Conservation (phyloP, 2,329 filamentous ascomycete genomes). For the Aspergillus caelatus region DNA sequence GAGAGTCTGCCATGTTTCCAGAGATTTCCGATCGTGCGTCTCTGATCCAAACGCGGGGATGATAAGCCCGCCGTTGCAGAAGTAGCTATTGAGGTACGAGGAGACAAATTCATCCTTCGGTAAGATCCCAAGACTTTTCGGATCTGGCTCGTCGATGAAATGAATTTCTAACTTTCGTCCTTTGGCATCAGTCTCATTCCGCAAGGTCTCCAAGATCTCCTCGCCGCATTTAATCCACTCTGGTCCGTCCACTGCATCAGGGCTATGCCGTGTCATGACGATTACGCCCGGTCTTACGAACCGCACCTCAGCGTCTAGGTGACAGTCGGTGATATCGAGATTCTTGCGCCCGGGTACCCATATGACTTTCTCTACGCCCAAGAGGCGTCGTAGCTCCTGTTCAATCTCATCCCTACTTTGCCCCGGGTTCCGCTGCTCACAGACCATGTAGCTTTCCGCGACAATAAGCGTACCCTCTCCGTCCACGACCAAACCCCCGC, state of each 20-base stretch:
- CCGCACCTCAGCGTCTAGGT: conserved; percentile 31
- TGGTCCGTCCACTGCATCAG: neutral
- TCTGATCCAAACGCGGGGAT: conserved; percentile 32
- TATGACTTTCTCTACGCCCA: conserved; percentile 32
- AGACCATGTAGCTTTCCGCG: conserved; percentile 33
- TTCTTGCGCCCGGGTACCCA: conserved; percentile 30
- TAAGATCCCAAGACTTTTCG: conserved; percentile 14
- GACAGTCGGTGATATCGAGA: conserved; percentile 33
- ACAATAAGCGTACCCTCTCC: conserved; percentile 35
- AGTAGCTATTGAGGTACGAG: conserved; percentile 34
- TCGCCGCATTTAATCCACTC: conserved; percentile 22
- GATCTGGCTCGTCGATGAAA: conserved; percentile 26
- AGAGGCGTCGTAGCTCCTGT: conserved; percentile 21
- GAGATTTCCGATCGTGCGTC: conserved; percentile 23
- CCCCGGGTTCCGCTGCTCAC: conserved; percentile 30
- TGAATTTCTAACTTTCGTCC: conserved; percentile 27
- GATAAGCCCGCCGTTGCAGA: conserved; percentile 33
- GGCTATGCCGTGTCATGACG: conserved; percentile 25
- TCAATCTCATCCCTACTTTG: conserved; percentile 27
- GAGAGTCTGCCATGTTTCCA: conserved; percentile 24
- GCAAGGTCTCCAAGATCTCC: conserved; percentile 24
- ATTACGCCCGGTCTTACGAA: conserved; percentile 30
- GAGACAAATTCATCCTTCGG: conserved; percentile 22
- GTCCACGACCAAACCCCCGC: conserved; percentile 31
- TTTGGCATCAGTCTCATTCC: conserved; percentile 23